Evolutionary conservation across 352 stramenopile genomes (phyloP), one percentile per base, ranked within the genome.

Genomic region (Phytophthora tentaculata): DNA sequence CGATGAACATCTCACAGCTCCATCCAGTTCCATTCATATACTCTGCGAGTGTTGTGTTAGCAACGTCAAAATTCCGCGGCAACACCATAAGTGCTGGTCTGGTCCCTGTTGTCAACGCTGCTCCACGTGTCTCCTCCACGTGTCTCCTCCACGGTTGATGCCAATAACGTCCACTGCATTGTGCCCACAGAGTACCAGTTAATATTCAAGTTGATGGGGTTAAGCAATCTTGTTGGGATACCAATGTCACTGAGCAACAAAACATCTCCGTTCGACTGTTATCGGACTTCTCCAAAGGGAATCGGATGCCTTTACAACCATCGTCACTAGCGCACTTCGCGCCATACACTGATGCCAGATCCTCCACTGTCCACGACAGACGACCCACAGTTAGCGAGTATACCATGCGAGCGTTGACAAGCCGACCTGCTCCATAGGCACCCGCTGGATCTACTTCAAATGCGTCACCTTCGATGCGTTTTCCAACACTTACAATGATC

Each of bases 371-470:
- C 58, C 64, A 76, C 20, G 68, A 69, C n/a, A 72, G 43, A 14
- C 66, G 41, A 9, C 62, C 68, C 3, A 75, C 50, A n/a, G 68
- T 72, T 12, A 75, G 23, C 16, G 68, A 72, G 28, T 72, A 72
- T 19, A 72, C 44, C 19, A 68, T 54, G 1, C 43, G 44, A 60
- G 56, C 62, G 5, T 70, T 65, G n/a, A 39, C 20, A 6, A 56
- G 35, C 65, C 28, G 55, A 17, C 35, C 29, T 7, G 17, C n/a
- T 44, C n/a, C 10, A 9, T 29, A 3, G 5, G 5, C 24, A 8
- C 7, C 52, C 22, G 9, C 19, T 35, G 39, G 17, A n/a, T 51
- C 10, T 26, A 35, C 37, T 47, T 54, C 28, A n/a, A 70, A 65
- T 10, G 37, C n/a, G 10, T 65, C 62, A 19, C 62, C 62, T 50